Evolutionary conservation across 345 rosid species (phyloP), one percentile per base, ranked within the genome.

Genomic region (Draba incana): DNA sequence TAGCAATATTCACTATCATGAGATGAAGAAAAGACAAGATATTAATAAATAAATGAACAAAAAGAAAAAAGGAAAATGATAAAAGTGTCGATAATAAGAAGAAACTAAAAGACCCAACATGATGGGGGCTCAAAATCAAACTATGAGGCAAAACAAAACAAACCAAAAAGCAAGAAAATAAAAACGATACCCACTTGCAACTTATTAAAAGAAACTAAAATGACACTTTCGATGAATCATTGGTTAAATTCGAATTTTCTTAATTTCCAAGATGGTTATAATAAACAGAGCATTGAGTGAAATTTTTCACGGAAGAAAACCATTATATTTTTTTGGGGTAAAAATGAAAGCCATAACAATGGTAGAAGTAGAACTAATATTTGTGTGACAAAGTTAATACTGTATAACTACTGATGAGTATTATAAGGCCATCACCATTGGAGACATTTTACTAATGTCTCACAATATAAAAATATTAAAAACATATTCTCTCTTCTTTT

Each of bases 1-100:
- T 66, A 14, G 62, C 39, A 50, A 50, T 39, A 7, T 49, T 66
- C 71, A 50, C 41, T 50, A 51, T 51, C 55, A 52, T 43, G 67
- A 33, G 38, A 28, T 58, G 53, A 35, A 73, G 42, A 65, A 66
- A 73, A 50, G 42, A 73, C 67, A 73, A 64, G 10, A 58, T 9
- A 31, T 9, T 5, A 37, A 70, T 62, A 6, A 9, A 43, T 52
- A 27, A 2, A 41, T 27, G 23, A 53, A 38, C 9, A 62, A 54
- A 53, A 23, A 20, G 20, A 4, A 62, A 16, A 45, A 30, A 1
- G 48, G 57, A 71, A 55, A 56, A 72, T 56, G 53, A 62, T 71
- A 55, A 71, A 72, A 56, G 54, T 72, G 62, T 64, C 77, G 10
- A 43, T 66, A 23, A 50, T 58, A 41, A 28, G 52, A 66, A 58